Evolutionary conservation across 352 stramenopile genomes (phyloP), one percentile per base, ranked within the genome.

Genomic region (Phytophthora fragariaefolia): DNA sequence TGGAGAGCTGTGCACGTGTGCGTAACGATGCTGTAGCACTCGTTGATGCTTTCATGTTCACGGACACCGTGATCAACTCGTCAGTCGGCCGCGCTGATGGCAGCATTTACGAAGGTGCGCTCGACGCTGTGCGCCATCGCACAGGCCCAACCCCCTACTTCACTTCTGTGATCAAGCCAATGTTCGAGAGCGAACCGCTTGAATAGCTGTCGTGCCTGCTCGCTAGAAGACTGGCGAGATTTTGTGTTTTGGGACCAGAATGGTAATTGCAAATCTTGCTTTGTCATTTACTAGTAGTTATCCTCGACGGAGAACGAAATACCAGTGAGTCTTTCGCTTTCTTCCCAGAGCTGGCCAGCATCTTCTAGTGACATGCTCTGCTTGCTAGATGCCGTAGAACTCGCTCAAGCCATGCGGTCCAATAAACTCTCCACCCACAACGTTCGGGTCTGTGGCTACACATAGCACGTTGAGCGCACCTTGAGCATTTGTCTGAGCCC

Each of bases 1-100:
- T 84, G 22, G 40, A 53, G n/a, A 59, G 71, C n/a, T 93, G 82
- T 57, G 52, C 56, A 6, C 72, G 65, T 20, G 71, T 92, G 27
- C 83, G 87, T 42, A n/a, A 53, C 0, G 77, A 93, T 32, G 83
- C 82, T 6, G 87, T 96, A 42, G 59, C 75, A 46, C 76, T 96
- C 10, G 80, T 90, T 8, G 87, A 96, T 49, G 70, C 80, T 26
- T 96, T 92, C 65, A 83, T 93, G 69, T 57, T 95, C 36, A 83
- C 76, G 27, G 86, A 96, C 59, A 58, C 76, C 6, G 59, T 89
- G n/a, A 49, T 96, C 2, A 90, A 91, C 69, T 93, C 84, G 52
- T 82, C 63, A 13, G 82, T 96, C 6, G 86, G 86, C 6, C 55
- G 61, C 18, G 64, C 68, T 6, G 83, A 95, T 58, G 86, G 87